A percentile compares a stretch with the other conserved stretches of the same genome.
Conservation (phyloP, 2,329 filamentous ascomycete species). For the Madurella mycetomatis region DNA sequence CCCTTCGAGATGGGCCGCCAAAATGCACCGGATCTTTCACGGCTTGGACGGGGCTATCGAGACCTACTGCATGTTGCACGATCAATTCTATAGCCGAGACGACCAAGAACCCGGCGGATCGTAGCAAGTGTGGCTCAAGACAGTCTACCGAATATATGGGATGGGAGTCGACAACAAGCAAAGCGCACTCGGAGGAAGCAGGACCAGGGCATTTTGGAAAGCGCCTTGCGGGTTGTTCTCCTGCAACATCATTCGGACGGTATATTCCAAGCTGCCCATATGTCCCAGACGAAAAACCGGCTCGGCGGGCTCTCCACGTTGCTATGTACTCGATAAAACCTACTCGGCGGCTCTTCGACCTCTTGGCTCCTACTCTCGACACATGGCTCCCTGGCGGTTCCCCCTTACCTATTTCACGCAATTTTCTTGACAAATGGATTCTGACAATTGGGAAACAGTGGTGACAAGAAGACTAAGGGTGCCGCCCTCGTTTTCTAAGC, state of each 20-base stretch:
- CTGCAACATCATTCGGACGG: background rate
- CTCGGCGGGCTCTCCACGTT: background rate
- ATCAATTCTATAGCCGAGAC: background rate
- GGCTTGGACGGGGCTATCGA: background rate
- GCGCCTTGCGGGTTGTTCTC: background rate
- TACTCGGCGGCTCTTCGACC: background rate
- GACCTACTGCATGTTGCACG: background rate
- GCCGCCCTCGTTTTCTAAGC: constrained; percentile 98
- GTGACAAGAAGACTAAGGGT: constrained; percentile 99
- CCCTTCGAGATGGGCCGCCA: constrained; percentile 18
- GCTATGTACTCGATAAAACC: too few species aligned
- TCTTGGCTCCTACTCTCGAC: background rate
- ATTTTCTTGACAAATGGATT: constrained; percentile 18
- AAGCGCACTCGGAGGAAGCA: too few species aligned
- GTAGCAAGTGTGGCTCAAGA: too few species aligned
- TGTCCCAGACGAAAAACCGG: background rate
- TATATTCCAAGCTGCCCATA: background rate
- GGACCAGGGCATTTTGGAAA: background rate
- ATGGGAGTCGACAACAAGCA: background rate
- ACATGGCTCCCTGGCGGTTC: constrained; percentile 10
- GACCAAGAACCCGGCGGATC: background rate
- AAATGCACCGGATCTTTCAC: constrained; percentile 2
- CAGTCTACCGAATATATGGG: background rate
- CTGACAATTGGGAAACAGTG: constrained; percentile 58
- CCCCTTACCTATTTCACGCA: background rate